These are phyloP conservation scores for Schwanniomyces vanrijiae DNA, from an alignment of 805 yeast species.

Conservation along the genomic window DNA sequence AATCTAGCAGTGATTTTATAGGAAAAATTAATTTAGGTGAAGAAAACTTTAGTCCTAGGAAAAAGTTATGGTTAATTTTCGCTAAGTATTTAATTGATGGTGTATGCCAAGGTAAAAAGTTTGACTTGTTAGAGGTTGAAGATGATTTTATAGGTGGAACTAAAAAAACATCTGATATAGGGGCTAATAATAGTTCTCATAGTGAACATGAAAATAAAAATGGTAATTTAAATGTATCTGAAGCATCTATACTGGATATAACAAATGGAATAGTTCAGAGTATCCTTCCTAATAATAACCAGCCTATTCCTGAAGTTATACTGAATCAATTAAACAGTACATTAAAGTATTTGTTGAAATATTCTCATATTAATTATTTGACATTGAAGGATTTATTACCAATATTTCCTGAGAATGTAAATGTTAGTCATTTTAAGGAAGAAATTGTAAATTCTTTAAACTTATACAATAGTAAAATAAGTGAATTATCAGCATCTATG, in stretches of 20 bases:
- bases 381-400: conserved; percentile 82
- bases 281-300: not conserved
- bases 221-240: not conserved
- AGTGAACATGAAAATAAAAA: conserved; percentile 3
- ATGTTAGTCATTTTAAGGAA: conserved; percentile 79
- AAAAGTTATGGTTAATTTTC: conserved; percentile 72
- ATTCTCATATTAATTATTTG: conserved; percentile 28
- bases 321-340: conserved; percentile 22
- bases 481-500: conserved; percentile 71
- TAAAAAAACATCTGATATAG: not conserved
- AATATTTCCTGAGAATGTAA: conserved; percentile 77
- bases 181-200: not conserved
- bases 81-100: conserved; percentile 48
- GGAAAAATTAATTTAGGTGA: conserved; percentile 35
- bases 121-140: conserved; percentile 14
- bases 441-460: conserved; percentile 82
- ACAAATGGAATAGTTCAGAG: conserved; percentile 10
- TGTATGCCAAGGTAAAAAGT: conserved; percentile 20
- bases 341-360: conserved; percentile 29
- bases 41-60: conserved; percentile 46
- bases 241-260: conserved; percentile 9
- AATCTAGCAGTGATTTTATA: conserved; percentile 45
- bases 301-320: not conserved
- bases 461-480: conserved; percentile 64
- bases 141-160: conserved; percentile 8